Evolutionary conservation across 108 stramenopile genomes (phyloP).

Genomic region (Discostella pseudostelligera): DNA sequence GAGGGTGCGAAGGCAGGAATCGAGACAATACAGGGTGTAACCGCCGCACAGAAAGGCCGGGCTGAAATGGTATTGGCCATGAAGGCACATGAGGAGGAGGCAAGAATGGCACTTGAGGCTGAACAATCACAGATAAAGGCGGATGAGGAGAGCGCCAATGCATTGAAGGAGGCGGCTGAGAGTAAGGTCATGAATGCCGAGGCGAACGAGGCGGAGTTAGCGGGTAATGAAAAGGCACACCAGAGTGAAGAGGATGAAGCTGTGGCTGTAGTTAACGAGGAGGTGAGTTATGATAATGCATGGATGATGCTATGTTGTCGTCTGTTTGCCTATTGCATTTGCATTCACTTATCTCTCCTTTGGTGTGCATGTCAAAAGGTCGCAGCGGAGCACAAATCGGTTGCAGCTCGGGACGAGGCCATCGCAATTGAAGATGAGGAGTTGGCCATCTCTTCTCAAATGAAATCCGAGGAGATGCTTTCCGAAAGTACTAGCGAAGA

Average conservation of each 20-base stretch:
- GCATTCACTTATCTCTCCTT: background rate
- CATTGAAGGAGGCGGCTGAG: slow-evolving; percentile 10
- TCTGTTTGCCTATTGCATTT: background rate
- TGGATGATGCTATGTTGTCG: background rate
- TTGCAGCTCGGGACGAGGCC: slow-evolving; percentile 25
- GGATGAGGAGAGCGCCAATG: slow-evolving; percentile 14
- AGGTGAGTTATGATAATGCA: slow-evolving; percentile 5
- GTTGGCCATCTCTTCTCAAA: slow-evolving; percentile 8
- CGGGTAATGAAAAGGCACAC: slow-evolving; percentile 16
- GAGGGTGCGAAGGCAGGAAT: slow-evolving; percentile 33
- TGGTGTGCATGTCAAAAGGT: background rate
- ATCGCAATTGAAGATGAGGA: slow-evolving; percentile 22
- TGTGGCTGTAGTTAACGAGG: slow-evolving; percentile 22
- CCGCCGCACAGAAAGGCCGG: slow-evolving; percentile 17
- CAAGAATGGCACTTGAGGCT: slow-evolving; percentile 14
- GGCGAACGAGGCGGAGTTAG: slow-evolving; percentile 5
- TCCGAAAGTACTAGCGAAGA: slow-evolving; percentile 31
- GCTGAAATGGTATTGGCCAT: slow-evolving; percentile 11
- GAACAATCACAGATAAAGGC: slow-evolving; percentile 14
- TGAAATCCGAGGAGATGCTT: slow-evolving; percentile 24
- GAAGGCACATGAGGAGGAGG: slow-evolving; percentile 21
- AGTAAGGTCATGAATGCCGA: slow-evolving; percentile 7
- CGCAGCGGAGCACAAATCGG: slow-evolving; percentile 15
- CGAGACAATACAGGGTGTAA: slow-evolving; percentile 18
- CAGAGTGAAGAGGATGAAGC: slow-evolving; percentile 22